These are phyloP conservation scores for Botrytis cinerea DNA, from an alignment of 2,329 filamentous ascomycete species.

Conservation along the genomic window DNA sequence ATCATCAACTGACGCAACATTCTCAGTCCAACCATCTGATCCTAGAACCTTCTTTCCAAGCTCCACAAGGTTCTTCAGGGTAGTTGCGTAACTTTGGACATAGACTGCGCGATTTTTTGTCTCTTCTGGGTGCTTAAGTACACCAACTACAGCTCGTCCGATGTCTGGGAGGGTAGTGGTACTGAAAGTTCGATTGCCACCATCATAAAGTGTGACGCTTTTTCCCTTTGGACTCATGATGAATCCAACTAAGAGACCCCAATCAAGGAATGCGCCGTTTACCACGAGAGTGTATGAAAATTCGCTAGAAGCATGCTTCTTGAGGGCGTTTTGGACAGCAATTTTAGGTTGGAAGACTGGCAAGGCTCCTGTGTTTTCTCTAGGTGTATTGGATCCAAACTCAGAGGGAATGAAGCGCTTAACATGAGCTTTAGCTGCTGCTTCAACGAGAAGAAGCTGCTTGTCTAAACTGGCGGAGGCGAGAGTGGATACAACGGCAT, in stretches of 20 bases:
- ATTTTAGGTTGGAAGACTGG: slow-evolving; percentile 28
- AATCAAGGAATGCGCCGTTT: slow-evolving; percentile 18
- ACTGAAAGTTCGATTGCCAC: slow-evolving; percentile 46
- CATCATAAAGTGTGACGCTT: slow-evolving; percentile 49
- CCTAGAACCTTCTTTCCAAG: slow-evolving; percentile 30
- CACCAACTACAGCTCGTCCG: slow-evolving; percentile 41
- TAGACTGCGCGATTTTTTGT: slow-evolving; percentile 32
- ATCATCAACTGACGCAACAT: slow-evolving; percentile 25
- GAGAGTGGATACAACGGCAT: slow-evolving; percentile 34
- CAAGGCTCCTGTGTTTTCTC: slow-evolving; percentile 26
- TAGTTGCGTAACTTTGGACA: slow-evolving; percentile 32
- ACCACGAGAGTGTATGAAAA: slow-evolving; percentile 20
- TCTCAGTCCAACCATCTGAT: slow-evolving; percentile 30
- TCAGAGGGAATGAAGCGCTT: slow-evolving; percentile 62
- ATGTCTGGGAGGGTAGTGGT: slow-evolving; percentile 39
- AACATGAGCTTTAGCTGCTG: slow-evolving; percentile 59
- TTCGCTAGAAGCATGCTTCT: slow-evolving; percentile 20
- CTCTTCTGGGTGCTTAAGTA: slow-evolving; percentile 43
- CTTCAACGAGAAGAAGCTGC: slow-evolving; percentile 53
- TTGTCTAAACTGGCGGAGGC: slow-evolving; percentile 18
- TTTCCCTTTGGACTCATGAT: slow-evolving; percentile 8
- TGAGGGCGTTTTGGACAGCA: slow-evolving; percentile 30
- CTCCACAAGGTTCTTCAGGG: slow-evolving; percentile 27
- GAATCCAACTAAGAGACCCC: slow-evolving; percentile 15
- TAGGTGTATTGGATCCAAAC: slow-evolving; percentile 45